These are phyloP conservation scores for Skeletonema tropicum DNA, from an alignment of 108 stramenopile genomes.

Conservation along the genomic window DNA sequence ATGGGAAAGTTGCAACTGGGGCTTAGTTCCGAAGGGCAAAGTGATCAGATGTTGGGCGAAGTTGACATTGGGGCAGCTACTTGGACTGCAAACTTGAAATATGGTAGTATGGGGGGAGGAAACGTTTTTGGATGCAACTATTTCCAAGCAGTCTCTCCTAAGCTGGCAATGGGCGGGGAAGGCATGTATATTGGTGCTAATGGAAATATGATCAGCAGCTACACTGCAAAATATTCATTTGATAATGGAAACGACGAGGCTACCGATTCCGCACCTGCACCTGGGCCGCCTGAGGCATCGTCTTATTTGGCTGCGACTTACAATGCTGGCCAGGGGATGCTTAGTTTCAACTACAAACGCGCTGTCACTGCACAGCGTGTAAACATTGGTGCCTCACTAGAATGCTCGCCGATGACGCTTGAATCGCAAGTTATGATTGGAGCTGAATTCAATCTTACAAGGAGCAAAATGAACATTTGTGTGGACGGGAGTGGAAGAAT, in stretches of 20 bases:
- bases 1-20: conserved; percentile 78
- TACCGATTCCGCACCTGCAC: conserved; percentile 9
- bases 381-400: conserved; percentile 69
- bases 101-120: conserved; percentile 87
- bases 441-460: conserved; percentile 83
- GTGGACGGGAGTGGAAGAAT: conserved; percentile 76
- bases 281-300: conserved; percentile 23
- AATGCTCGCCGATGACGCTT: conserved; percentile 61
- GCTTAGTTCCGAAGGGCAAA: conserved; percentile 55
- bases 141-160: conserved; percentile 72
- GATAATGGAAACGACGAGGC: conserved; percentile 25
- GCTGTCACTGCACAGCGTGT: conserved; percentile 80
- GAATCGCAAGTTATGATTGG: conserved; percentile 76
- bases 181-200: conserved; percentile 86
- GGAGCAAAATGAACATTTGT: conserved; percentile 68
- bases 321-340: conserved; percentile 62
- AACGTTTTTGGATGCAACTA: conserved; percentile 77
- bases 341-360: conserved; percentile 76
- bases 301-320: conserved; percentile 71
- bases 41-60: conserved; percentile 78
- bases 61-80: conserved; percentile 74
- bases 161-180: conserved; percentile 78
- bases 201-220: conserved; percentile 64
- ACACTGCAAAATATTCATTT: conserved; percentile 67
- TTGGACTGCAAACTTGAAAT: conserved; percentile 89